Evolutionary conservation across 345 rosid species (phyloP), one percentile per base, ranked within the genome.

Genomic region (Camelina sativa): DNA sequence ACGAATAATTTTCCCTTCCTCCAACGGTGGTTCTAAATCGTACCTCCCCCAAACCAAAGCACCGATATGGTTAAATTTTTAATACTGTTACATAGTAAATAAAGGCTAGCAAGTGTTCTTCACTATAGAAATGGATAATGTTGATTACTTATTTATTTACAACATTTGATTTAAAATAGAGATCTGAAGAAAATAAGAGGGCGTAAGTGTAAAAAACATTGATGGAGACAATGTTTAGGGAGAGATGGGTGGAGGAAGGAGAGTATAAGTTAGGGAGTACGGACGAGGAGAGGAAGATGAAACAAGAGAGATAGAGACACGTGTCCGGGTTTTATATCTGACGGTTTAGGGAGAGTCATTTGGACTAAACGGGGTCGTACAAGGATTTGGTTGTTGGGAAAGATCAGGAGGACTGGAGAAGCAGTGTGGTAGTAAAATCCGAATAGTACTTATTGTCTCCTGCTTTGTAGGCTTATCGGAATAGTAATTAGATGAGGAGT

Each of bases 311-410:
- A 41, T 1, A 20, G 22, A 20, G 98, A 88, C 84, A 79, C 86
- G 84, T 88, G 95, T 78, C 98, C 98, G 0, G 90, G 95, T n/a
- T 72, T 92, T 8, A 72, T 84, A 80, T 90, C 96, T 15, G 96
- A 92, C 65, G 81, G 80, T 17, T 55, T 37, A 25, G 91, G 90
- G 17, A 79, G 87, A 67, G 96, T 92, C 19, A 78, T 81, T 61
- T 90, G 96, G 98, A 84, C 83, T 1, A 92, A 90, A n/a, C n/a
- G 50, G 83, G 30, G 7, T 87, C 91, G 56, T 90, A 86, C 23
- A 77, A 78, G 62, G 71, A 78, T 55, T 80, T 90, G 80, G 96
- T 87, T 8, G 72, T 80, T 17, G 64, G 68, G 40, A 44, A 55
- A 62, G 72, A 54, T 9, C 4, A 56, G 5, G 73, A 47, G 17